These are phyloP conservation scores for Zygnema cylindricum DNA, from an alignment of 139 green algal species.

Conservation along the genomic window DNA sequence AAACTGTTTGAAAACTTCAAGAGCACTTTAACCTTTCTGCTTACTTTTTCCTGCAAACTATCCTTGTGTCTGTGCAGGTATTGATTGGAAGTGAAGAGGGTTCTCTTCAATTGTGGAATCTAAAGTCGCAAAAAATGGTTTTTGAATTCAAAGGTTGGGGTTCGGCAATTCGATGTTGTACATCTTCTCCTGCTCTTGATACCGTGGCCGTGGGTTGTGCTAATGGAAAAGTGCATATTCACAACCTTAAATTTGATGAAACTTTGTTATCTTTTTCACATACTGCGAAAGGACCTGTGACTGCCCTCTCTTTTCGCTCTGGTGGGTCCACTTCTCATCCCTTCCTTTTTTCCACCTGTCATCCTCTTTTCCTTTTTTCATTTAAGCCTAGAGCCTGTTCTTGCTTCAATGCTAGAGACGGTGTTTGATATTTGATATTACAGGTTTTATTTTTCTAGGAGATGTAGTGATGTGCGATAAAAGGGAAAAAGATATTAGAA, in stretches of 20 bases:
- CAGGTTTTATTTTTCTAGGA: no score
- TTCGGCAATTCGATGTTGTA: conserved; percentile 71
- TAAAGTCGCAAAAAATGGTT: conserved; percentile 72
- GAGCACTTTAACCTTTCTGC: no score
- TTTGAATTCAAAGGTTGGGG: conserved; percentile 79
- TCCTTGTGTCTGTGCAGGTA: neutral
- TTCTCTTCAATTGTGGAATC: conserved; percentile 90
- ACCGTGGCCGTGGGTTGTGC: conserved; percentile 87
- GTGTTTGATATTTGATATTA: no score
- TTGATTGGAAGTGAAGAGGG: conserved; percentile 67
- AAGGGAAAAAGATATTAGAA: no score
- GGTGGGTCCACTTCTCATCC: neutral
- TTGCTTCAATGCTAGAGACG: no score
- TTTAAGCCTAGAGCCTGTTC: no score
- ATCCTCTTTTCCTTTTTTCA: no score
- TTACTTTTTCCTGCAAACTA: neutral
- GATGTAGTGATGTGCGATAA: no score
- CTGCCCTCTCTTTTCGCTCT: conserved; percentile 58
- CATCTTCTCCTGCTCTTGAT: conserved; percentile 87
- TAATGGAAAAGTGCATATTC: conserved; percentile 83
- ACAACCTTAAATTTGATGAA: conserved; percentile 83
- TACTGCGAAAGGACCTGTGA: conserved; percentile 62
- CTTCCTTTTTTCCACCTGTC: no score
- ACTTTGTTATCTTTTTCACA: conserved; percentile 70
- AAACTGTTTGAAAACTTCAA: no score